phyloP scores from a whole-genome alignment of 768 basidiomycete genomes.

The Termitomyces sp. region DNA sequence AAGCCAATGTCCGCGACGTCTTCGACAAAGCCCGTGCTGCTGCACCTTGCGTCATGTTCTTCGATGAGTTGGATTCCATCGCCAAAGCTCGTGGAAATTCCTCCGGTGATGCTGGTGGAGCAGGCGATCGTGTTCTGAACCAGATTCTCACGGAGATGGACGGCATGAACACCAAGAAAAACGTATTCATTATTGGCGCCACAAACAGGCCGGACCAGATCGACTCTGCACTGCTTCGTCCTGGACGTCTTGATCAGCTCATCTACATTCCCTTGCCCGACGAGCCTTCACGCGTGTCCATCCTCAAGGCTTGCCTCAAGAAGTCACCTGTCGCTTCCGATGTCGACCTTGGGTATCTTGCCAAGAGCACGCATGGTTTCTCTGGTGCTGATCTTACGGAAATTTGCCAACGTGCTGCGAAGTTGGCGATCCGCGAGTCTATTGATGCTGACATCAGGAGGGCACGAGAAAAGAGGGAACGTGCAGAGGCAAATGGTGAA shows the following conservation, averaged over 20 bases:
- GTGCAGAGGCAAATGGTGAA: conserved; percentile 61
- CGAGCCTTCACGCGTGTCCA: conserved; percentile 86
- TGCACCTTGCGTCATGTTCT: conserved; percentile 99
- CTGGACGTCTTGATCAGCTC: conserved; percentile 97
- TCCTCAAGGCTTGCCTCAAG: conserved; percentile 88
- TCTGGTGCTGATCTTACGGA: conserved; percentile 99
- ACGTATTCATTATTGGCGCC: conserved; percentile 97
- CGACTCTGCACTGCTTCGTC: conserved; percentile 89
- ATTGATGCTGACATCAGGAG: conserved; percentile 89
- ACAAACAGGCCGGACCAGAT: conserved; percentile 98
- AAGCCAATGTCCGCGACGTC: conserved; percentile 98
- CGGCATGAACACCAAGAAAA: conserved; percentile 98
- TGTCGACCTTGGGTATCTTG: conserved; percentile 83
- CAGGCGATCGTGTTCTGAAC: conserved; percentile 96
- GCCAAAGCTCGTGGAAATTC: conserved; percentile 92
- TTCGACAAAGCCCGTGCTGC: conserved; percentile 99
- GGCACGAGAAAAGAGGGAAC: conserved; percentile 76
- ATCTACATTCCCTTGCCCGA: conserved; percentile 99
- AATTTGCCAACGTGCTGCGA: conserved; percentile 96
- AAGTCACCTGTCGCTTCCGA: conserved; percentile 84
- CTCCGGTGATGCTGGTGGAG: conserved; percentile 90
- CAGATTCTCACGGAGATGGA: conserved; percentile 98
- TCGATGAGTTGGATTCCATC: conserved; percentile 98
- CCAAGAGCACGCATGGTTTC: conserved; percentile 94
- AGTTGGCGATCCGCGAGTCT: conserved; percentile 92